Evolutionary conservation across 768 basidiomycete species (phyloP), one percentile per base, ranked within the genome.

Genomic region (Termitomyces sp.): DNA sequence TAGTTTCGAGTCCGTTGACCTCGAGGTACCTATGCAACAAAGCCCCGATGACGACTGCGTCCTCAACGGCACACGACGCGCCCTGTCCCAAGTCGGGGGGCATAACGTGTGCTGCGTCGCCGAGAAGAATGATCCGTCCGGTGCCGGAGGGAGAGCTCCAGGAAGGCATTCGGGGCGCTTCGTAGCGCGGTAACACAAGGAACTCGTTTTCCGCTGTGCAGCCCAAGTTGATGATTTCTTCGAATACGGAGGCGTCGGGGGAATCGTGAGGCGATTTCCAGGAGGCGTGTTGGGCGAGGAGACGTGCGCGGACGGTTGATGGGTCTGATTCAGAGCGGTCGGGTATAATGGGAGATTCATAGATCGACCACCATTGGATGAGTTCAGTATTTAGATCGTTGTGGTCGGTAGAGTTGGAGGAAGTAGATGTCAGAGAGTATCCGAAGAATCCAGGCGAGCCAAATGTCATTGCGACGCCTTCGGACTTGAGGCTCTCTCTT

Each of bases 31-130:
- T 35, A 16, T 24, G 35, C 16, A 51, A 51, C 22, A 51, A 16
- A 51, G 22, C 22, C 8, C 50, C 35, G 1, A 77, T 66, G 4
- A 70, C 66, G 3, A 75, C 65, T 2, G 72, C 72, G 48, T 78
- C 77, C 58, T 80, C 76, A 3, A 69, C 68, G 2, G 76, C 75
- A 49, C 71, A 73, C 0, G 76, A 72, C 3, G 72, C 75, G 14
- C 75, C 76, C 50, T 79, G 78, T 1, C 75, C 74, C 3, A 71
- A 66, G 47, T 77, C 71, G 1, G 77, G 76, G 16, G 76, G 76
- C 71, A 78, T 75, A 28, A 73, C 68, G 53, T 79, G 77, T 0
- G 76, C 76, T 9, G 77, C 75, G 54, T 80, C 76, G 0, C 78
- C 77, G 18, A 77, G 56, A 3, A 78, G 70, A 10, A 78, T 58